Conservation (phyloP, 768 basidiomycete species). For the Lactarius psammicola region DNA sequence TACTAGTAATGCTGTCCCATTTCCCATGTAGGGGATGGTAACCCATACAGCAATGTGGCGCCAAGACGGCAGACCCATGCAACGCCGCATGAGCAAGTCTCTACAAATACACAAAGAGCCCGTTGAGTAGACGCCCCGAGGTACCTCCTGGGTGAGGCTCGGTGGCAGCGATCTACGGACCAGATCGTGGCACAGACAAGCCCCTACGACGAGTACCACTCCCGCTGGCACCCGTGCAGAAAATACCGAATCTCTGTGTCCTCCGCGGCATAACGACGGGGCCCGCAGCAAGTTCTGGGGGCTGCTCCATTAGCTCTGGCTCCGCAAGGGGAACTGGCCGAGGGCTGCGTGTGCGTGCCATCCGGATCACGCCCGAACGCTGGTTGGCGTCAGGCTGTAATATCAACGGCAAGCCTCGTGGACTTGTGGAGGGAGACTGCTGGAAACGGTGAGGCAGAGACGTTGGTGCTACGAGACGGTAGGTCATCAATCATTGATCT, state of each 20-base stretch:
- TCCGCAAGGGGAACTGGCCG: constrained; percentile 8
- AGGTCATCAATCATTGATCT: constrained; percentile 13
- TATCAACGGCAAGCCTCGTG: constrained; percentile 21
- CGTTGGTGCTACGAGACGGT: constrained; percentile 24
- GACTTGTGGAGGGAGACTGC: constrained; percentile 22
- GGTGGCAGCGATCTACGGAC: constrained; percentile 3
- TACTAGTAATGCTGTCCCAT: constrained; percentile 18
- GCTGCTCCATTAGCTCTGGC: neutral
- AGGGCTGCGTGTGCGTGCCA: constrained; percentile 28
- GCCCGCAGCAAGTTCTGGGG: neutral
- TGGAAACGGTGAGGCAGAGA: constrained; percentile 26
- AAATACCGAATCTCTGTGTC: constrained; percentile 28
- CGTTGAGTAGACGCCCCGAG: neutral
- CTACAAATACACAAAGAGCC: neutral
- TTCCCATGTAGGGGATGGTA: constrained; percentile 3
- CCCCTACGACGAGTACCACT: constrained; percentile 3
- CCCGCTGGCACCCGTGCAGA: constrained; percentile 19
- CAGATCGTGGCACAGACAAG: constrained; percentile 11
- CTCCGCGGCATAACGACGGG: constrained; percentile 12
- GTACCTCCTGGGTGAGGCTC: neutral
- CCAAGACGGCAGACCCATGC: neutral
- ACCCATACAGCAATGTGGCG: constrained; percentile 15
- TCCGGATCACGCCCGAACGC: constrained; percentile 16
- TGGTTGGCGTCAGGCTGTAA: constrained; percentile 15
- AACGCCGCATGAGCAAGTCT: constrained; percentile 5